Base-by-base conservation (phyloP, 2,329 filamentous ascomycete genomes). In the Talaromyces sp. region DNA sequence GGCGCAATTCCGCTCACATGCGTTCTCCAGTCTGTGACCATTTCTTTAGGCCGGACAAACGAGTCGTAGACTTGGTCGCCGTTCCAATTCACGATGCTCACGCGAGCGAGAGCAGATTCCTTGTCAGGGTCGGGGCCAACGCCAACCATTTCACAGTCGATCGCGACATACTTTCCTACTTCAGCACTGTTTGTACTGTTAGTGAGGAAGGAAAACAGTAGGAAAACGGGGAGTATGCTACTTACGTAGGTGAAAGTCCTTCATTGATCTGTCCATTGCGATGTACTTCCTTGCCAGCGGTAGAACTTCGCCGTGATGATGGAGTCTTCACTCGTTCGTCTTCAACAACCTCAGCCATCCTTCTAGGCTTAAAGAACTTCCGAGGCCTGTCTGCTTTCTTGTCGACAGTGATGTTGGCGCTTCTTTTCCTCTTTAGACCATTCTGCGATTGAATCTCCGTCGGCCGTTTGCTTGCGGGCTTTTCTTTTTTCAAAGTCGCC, bases 91-190 rank as follows among this genome's bases (percentile, higher is more conserved):
- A 97, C 92, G 17, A 96, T 79, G 70, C 90, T 96, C 59, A 93
- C 91, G 53, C 94, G 85, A 1, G 94, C 94, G 51, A 99, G 84
- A 0, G 86, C 87, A 38, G 91, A 92, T 70, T 88, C 81, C 24
- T 85, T 83, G 56, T 85, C 85, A 3, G 84, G 85, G 75, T 78
- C 74, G 2, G 76, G 77, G 0, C 85, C 84, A 0, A 95, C 85
- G 54, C 93, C 94, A 27, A 99, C 94, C 94, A 99, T 99, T 77
- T 99, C 94, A 75, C 94, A 99, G 78, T 99, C 94, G 53, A 99
- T 85, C 21, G 90, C 89, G 48, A 99, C 79, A 73, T 96, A 99
- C 81, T 94, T 96, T 56, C 93, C 94, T 21, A 92, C 79, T 57
- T 91, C 85, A 38, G 88, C 77, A 6, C 82, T 84, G 26, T 79